A percentile compares a stretch with the other conserved stretches of the same genome.
Evolutionary conservation across 768 basidiomycete species (phyloP).

Genomic region (Leccinum variicolor): DNA sequence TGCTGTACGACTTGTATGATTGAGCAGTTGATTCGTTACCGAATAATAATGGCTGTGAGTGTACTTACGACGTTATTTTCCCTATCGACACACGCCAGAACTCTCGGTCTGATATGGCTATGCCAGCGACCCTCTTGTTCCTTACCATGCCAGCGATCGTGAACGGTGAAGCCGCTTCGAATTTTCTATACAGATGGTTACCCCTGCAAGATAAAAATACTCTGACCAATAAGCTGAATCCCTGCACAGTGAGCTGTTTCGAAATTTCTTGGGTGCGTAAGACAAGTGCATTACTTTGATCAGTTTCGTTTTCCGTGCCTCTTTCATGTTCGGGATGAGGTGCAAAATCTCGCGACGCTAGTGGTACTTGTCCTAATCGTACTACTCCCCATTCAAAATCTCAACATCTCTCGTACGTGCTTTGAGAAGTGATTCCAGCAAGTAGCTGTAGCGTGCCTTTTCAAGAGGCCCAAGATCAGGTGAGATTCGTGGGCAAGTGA

Average conservation of each 20-base stretch:
- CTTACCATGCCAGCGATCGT: not conserved
- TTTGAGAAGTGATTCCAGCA: slow-evolving; percentile 10
- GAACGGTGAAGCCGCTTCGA: not conserved
- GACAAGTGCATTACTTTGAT: not conserved
- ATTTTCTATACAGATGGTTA: not conserved
- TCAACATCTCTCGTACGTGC: slow-evolving; percentile 14
- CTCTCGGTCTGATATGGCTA: not conserved
- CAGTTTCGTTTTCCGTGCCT: not conserved
- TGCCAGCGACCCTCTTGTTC: not conserved
- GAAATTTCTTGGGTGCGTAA: not conserved
- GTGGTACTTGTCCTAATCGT: slow-evolving; percentile 4
- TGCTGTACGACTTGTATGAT: not conserved
- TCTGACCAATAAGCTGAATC: not conserved
- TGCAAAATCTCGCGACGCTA: slow-evolving; percentile 2
- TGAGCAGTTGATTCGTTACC: not conserved
- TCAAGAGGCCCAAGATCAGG: slow-evolving; percentile 8
- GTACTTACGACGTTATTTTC: not conserved
- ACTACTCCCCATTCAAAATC: slow-evolving; percentile 6
- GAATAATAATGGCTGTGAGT: not conserved
- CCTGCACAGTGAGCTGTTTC: not conserved
- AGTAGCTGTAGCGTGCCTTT: not conserved
- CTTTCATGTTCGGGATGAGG: not conserved
- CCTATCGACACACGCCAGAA: not conserved
- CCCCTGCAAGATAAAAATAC: not conserved
- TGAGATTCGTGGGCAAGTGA: slow-evolving; percentile 21